Evolutionary conservation across 768 basidiomycete species (phyloP).

Genomic region (Mycena venus): DNA sequence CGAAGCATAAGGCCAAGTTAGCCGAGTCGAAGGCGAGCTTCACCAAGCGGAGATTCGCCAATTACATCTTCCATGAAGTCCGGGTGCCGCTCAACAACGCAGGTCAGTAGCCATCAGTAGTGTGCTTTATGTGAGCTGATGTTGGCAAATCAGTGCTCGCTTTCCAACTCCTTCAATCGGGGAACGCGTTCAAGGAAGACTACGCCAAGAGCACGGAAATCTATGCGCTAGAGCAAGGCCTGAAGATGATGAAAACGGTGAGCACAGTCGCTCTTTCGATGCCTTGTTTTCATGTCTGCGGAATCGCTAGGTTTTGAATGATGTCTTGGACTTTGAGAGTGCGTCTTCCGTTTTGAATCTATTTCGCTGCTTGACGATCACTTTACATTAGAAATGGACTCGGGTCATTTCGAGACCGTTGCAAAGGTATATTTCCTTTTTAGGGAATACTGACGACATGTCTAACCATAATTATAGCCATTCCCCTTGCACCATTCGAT

Average conservation of each 20-base stretch:
- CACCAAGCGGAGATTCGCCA: conserved; percentile 56
- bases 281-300: background rate
- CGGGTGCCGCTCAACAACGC: conserved; percentile 68
- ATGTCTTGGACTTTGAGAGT: conserved; percentile 51
- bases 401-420: conserved; percentile 45
- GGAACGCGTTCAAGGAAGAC: conserved; percentile 47
- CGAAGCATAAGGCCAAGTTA: conserved; percentile 53
- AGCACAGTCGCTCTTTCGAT: background rate
- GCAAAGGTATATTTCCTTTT: conserved; percentile 25
- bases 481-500: conserved; percentile 50
- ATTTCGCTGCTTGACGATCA: background rate
- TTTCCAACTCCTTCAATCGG: conserved; percentile 59
- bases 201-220: conserved; percentile 54
- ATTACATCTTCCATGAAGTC: conserved; percentile 64
- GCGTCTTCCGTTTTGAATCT: background rate
- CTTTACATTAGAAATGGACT: conserved; percentile 48
- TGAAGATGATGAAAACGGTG: conserved; percentile 52
- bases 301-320: conserved; percentile 50
- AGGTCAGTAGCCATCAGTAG: conserved; percentile 22
- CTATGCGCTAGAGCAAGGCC: conserved; percentile 51
- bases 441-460: no score
- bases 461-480: conserved; percentile 42
- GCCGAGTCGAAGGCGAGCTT: conserved; percentile 47
- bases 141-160: conserved; percentile 46
- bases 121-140: background rate